phyloP scores from a whole-genome alignment of 768 basidiomycete genomes.

The Tubosaeta brunneosetosa region DNA sequence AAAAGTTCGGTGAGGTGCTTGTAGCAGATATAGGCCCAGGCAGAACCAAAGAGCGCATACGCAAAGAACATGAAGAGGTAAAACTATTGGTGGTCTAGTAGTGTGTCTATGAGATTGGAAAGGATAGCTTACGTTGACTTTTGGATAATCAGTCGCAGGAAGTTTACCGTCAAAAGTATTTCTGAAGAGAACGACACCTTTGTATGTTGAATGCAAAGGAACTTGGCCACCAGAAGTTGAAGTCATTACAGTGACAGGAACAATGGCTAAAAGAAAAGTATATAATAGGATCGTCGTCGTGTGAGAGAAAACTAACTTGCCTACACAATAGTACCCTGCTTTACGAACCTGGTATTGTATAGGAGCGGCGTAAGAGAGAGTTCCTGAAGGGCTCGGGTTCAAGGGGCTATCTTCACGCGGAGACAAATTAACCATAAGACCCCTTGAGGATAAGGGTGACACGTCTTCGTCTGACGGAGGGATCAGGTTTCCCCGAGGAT shows the following conservation, averaged over 20 bases:
- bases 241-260: constrained; percentile 81
- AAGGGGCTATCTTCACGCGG: constrained; percentile 27
- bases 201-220: constrained; percentile 70
- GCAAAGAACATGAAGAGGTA: constrained; percentile 79
- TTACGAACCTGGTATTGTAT: constrained; percentile 80
- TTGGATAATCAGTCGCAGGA: constrained; percentile 92
- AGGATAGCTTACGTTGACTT: constrained; percentile 74
- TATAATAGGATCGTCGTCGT: not conserved
- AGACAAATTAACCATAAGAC: constrained; percentile 3
- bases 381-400: constrained; percentile 47
- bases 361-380: constrained; percentile 58
- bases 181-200: constrained; percentile 76
- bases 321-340: constrained; percentile 96
- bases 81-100: constrained; percentile 48
- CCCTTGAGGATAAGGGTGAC: constrained; percentile 45
- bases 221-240: constrained; percentile 32
- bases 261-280: constrained; percentile 51
- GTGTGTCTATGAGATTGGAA: not conserved
- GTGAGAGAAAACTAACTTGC: constrained; percentile 42
- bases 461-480: constrained; percentile 44
- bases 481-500: constrained; percentile 56
- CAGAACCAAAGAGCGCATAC: constrained; percentile 63
- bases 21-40: constrained; percentile 84
- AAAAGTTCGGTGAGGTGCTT: constrained; percentile 77
- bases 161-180: constrained; percentile 88